These are phyloP conservation scores for Ceratobasidium sp. DNA, from an alignment of 1,284 basidiomycete genomes.

Conservation along the genomic window DNA sequence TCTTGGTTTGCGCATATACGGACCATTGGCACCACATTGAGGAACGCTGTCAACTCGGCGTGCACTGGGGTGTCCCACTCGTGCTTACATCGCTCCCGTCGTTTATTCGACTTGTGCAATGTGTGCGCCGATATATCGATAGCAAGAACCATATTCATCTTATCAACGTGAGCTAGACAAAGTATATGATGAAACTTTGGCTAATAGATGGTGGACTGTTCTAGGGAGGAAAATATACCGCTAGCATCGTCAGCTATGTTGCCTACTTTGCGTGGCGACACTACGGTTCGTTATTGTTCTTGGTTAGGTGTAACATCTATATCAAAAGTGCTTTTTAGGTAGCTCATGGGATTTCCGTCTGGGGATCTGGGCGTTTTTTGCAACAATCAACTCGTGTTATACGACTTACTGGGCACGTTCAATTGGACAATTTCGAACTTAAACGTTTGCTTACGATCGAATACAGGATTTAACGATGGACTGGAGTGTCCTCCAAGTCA, in stretches of 20 bases:
- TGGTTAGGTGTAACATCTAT: conserved; percentile 11
- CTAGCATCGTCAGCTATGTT: conserved; percentile 73
- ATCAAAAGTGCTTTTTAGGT: conserved; percentile 51
- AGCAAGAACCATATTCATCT: conserved; percentile 81
- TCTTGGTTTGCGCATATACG: conserved; percentile 79
- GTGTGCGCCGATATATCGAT: conserved; percentile 86
- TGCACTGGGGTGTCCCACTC: conserved; percentile 72
- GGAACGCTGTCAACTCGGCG: conserved; percentile 56
- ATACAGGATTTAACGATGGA: conserved; percentile 82
- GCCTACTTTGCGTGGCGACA: conserved; percentile 82
- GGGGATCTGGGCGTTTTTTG: conserved; percentile 74
- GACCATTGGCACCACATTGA: conserved; percentile 67
- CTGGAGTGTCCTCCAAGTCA: conserved; percentile 80
- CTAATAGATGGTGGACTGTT: not conserved
- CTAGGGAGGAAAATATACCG: conserved; percentile 83
- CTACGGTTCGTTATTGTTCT: conserved; percentile 62
- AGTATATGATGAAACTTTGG: not conserved
- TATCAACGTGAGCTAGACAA: conserved; percentile 75
- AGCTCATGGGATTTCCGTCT: conserved; percentile 65
- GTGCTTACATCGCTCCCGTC: conserved; percentile 72
- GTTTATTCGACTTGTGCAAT: conserved; percentile 83
- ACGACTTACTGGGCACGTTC: conserved; percentile 78
- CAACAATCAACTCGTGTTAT: conserved; percentile 76
- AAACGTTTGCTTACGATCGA: not conserved
- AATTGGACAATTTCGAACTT: conserved; percentile 29